Conservation (phyloP, 2,329 filamentous ascomycete species). For the Hirsutella thompsonii region DNA sequence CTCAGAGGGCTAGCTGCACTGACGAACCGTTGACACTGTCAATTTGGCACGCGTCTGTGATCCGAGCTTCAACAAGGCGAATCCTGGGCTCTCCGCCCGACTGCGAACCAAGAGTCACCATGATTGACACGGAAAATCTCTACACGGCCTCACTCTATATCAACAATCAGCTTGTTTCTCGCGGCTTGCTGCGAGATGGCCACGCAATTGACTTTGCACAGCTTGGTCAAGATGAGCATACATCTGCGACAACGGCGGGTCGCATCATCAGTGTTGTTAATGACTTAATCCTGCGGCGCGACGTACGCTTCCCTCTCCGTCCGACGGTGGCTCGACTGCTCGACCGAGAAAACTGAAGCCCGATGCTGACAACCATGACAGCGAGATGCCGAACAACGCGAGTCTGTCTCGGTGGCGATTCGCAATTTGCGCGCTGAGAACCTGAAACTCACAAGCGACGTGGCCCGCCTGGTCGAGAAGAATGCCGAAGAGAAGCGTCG, state of each 20-base stretch:
- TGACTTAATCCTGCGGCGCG: conserved; percentile 78
- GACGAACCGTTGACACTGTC: background rate
- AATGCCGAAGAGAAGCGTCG: conserved; percentile 41
- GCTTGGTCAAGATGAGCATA: conserved; percentile 48
- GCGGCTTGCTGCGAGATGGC: conserved; percentile 53
- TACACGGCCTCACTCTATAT: conserved; percentile 58
- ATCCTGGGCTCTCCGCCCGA: background rate
- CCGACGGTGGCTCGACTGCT: background rate
- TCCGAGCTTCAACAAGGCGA: background rate
- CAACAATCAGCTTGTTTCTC: conserved; percentile 57
- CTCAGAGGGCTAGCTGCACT: background rate
- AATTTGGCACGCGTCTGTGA: background rate
- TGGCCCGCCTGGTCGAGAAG: conserved; percentile 44
- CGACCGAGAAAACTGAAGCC: too few species aligned
- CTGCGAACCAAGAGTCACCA: conserved; percentile 13
- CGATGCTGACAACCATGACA: conserved; percentile 20
- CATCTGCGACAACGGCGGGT: conserved; percentile 54
- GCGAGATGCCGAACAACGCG: conserved; percentile 82
- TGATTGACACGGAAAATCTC: conserved; percentile 49
- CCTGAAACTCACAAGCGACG: conserved; percentile 57
- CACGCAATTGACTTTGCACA: conserved; percentile 72
- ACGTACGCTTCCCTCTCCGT: conserved; percentile 38
- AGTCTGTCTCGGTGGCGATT: conserved; percentile 67
- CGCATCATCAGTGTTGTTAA: conserved; percentile 88
- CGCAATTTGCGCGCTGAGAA: conserved; percentile 64